These are phyloP conservation scores for Hyparrhenia diplandra DNA, from an alignment of 176 grass and related monocot species.

Conservation along the genomic window DNA sequence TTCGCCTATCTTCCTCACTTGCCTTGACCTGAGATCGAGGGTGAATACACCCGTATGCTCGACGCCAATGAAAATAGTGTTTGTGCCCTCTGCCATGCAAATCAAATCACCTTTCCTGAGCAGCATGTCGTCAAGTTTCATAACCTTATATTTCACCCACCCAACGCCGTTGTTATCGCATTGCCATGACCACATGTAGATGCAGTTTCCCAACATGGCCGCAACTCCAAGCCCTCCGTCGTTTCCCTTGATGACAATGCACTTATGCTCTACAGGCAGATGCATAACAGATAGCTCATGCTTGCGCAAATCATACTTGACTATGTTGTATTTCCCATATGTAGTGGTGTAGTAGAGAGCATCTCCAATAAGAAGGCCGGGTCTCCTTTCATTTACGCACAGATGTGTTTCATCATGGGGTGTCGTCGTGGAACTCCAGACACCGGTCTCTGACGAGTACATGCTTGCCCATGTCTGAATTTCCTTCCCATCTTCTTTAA, in stretches of 20 bases:
- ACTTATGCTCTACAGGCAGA: rapidly evolving
- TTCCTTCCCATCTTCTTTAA: too few species aligned
- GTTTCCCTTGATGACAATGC: not conserved
- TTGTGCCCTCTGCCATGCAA: not conserved
- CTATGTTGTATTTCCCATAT: too few species aligned
- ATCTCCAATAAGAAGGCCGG: not conserved
- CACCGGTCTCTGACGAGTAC: too few species aligned
- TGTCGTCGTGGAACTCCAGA: too few species aligned
- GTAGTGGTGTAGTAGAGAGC: not conserved
- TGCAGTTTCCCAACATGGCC: not conserved
- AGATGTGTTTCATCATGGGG: too few species aligned
- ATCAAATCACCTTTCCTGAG: not conserved
- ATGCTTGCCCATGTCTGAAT: too few species aligned
- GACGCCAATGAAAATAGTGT: not conserved
- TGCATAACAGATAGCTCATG: not conserved
- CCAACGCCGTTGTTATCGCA: not conserved
- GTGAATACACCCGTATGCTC: too few species aligned
- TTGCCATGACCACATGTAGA: not conserved
- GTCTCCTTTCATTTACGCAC: too few species aligned
- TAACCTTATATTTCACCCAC: not conserved
- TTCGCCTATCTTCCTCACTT: too few species aligned
- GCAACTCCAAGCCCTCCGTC: not conserved
- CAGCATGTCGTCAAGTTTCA: not conserved
- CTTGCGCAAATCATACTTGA: not conserved
- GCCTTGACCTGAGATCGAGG: too few species aligned